These are phyloP conservation scores for Monilinia aucupariae DNA, from an alignment of 2,329 filamentous ascomycete genomes.

Conservation along the genomic window DNA sequence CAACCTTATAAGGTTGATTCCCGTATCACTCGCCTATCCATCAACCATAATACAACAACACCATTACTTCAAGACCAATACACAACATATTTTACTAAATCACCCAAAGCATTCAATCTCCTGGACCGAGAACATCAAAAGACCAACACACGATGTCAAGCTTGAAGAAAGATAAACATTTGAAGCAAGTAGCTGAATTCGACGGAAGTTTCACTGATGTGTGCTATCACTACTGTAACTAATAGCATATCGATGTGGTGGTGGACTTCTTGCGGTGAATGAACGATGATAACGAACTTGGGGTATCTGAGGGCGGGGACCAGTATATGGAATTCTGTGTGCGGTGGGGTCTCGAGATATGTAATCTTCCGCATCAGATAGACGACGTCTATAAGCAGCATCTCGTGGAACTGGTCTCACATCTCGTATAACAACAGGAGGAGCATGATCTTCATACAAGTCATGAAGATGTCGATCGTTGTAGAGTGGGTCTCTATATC, in stretches of 20 bases:
- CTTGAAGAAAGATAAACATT: neutral
- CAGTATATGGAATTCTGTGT: constrained; percentile 11
- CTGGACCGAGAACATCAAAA: neutral
- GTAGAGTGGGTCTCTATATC: constrained; percentile 11
- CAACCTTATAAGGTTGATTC: neutral
- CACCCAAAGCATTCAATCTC: neutral
- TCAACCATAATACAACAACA: neutral
- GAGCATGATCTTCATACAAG: neutral
- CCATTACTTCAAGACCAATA: neutral
- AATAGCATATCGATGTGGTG: constrained; percentile 12
- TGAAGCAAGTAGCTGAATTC: neutral
- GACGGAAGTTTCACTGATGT: neutral
- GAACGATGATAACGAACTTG: neutral
- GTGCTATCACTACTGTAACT: constrained; percentile 7
- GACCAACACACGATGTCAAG: neutral
- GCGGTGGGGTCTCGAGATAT: neutral
- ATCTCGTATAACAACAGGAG: neutral
- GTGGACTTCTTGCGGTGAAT: constrained; percentile 5
- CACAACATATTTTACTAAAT: neutral
- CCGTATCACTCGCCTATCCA: neutral
- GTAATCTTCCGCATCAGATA: constrained; percentile 8
- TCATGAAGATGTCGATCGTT: constrained; percentile 2
- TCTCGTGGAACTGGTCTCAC: constrained; percentile 8
- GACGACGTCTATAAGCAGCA: constrained; percentile 3
- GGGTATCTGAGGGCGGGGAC: constrained; percentile 12